Conservation (phyloP, 768 basidiomycete species). For the Gymnopilus dilepis region DNA sequence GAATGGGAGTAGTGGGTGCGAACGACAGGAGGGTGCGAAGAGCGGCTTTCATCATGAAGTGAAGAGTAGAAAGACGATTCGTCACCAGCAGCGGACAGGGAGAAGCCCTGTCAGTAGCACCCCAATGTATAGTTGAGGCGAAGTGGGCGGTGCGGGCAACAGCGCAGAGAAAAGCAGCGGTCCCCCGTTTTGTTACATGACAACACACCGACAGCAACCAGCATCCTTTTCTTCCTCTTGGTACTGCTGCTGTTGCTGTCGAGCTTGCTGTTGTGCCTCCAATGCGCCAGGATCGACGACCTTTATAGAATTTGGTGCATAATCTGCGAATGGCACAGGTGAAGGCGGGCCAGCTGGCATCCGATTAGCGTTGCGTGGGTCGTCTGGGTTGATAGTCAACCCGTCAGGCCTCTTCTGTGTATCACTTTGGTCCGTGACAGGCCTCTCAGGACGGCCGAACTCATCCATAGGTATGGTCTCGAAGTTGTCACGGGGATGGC, state of each 20-base stretch:
- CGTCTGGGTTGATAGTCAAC: slow-evolving; percentile 30
- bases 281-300: background rate
- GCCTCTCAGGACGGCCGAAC: slow-evolving; percentile 53
- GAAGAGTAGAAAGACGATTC: background rate
- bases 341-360: slow-evolving; percentile 49
- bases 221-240: slow-evolving; percentile 55
- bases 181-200: slow-evolving; percentile 65
- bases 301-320: slow-evolving; percentile 38
- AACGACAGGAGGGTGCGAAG: background rate
- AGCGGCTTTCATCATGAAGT: background rate
- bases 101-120: background rate
- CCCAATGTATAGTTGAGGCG: background rate
- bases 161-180: background rate
- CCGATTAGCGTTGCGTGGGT: slow-evolving; percentile 34
- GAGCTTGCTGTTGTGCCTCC: slow-evolving; percentile 31
- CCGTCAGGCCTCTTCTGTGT: slow-evolving; percentile 27
- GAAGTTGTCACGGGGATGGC: slow-evolving; percentile 46
- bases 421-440: slow-evolving; percentile 23
- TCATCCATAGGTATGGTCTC: slow-evolving; percentile 68
- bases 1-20: background rate
- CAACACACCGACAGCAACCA: slow-evolving; percentile 82
- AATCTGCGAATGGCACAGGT: slow-evolving; percentile 70
- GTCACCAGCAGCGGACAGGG: background rate
- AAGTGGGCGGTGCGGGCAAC: background rate
- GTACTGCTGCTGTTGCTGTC: slow-evolving; percentile 34